Evolutionary conservation across 352 stramenopile species (phyloP), one percentile per base, ranked within the genome.

Genomic region (Globisporangium nodosum): DNA sequence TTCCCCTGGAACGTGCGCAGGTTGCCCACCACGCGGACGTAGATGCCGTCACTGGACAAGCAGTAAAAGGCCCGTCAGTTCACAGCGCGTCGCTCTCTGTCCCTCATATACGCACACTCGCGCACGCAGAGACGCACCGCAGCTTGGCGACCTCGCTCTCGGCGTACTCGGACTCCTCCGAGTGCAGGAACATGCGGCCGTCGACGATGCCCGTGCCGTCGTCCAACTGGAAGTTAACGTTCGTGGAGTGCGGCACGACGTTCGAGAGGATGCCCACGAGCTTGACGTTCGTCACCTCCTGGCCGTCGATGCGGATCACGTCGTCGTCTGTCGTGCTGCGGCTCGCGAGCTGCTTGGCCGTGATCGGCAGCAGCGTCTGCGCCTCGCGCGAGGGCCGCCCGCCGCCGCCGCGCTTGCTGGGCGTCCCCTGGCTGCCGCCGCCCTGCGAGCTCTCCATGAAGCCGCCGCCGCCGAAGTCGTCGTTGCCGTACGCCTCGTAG

Each of bases 281-380:
- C 61, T 93, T 88, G 39, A 98, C 77, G 48, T 87, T 96, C 54
- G 87, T 68, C 3, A 98, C 60, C 48, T 96, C 85, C 30, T 89
- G 81, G 40, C 80, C 85, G 68, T 99, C 94, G n/a, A 99, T 73
- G 39, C 66, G 71, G 64, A 89, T 76, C 15, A 64, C 61, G 48
- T 97, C 75, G 60, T 97, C 87, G 35, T 80, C 68, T 37, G 66
- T 56, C 5, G 67, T 50, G 55, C 64, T 63, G 27, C 81, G 58
- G 30, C 57, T 75, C 20, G 87, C 66, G 49, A 97, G 47, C 78
- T 98, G 96, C 56, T 81, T 79, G 61, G 97, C 78, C 1, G 90
- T 97, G 33, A 98, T 68, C 12, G 94, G 91, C n/a, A 96, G 79
- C n/a, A 98, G 64, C 42, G 87, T 97, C 80, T 98, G 93, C 33